Evolutionary conservation across 2,329 filamentous ascomycete genomes (phyloP).

Genomic region (Lasiodiplodia gonubiensis): DNA sequence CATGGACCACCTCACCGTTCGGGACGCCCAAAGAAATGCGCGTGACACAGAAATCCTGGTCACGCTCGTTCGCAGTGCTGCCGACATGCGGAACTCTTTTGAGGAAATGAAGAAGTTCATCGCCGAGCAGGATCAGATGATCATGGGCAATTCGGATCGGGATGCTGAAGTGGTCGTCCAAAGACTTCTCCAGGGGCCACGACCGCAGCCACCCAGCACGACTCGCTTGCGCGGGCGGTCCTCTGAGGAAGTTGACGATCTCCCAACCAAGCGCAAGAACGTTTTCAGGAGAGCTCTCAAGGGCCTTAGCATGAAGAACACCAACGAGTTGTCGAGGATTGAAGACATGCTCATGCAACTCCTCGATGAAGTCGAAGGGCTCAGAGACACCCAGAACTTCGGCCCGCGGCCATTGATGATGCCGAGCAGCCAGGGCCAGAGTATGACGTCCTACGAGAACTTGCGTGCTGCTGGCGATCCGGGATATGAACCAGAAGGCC

Average conservation of each 20-base stretch:
- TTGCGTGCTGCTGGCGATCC: slow-evolving; percentile 70
- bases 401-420: slow-evolving; percentile 32
- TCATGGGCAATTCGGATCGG: slow-evolving; percentile 85
- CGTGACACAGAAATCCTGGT: slow-evolving; percentile 96
- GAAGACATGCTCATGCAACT: slow-evolving; percentile 76
- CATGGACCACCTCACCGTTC: slow-evolving; percentile 98
- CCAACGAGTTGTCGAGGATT: slow-evolving; percentile 85
- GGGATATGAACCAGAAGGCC: slow-evolving; percentile 84
- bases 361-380: slow-evolving; percentile 83
- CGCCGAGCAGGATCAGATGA: slow-evolving; percentile 84
- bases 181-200: slow-evolving; percentile 81
- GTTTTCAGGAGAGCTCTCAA: slow-evolving; percentile 95
- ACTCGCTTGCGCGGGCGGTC: slow-evolving; percentile 40
- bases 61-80: slow-evolving; percentile 87
- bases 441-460: slow-evolving; percentile 72
- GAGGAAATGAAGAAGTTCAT: slow-evolving; percentile 94
- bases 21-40: slow-evolving; percentile 94
- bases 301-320: slow-evolving; percentile 84
- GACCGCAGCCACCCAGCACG: slow-evolving; percentile 69
- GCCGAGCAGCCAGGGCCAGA: slow-evolving; percentile 48
- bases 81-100: slow-evolving; percentile 96
- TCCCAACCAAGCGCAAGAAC: slow-evolving; percentile 81
- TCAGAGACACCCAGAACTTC: slow-evolving; percentile 51
- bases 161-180: slow-evolving; percentile 86
- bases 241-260: slow-evolving; percentile 61